Evolutionary conservation across 176 grass and related monocot genomes (phyloP).

Genomic region (Oryza australiensis): DNA sequence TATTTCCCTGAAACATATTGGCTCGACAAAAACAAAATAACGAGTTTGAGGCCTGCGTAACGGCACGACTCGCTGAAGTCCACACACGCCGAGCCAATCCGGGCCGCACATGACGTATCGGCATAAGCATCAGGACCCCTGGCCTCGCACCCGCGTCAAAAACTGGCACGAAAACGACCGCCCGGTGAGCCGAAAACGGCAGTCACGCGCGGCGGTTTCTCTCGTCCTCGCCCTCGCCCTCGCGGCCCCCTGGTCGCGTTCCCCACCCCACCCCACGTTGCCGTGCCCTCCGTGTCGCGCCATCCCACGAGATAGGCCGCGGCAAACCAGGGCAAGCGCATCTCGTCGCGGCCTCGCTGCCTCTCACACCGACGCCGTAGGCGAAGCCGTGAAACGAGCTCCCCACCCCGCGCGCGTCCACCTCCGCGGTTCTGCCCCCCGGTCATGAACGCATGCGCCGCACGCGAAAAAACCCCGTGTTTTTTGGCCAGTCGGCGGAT

Average conservation of each 20-base stretch:
- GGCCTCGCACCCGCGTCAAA: not conserved
- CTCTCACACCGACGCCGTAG: constrained; percentile 30
- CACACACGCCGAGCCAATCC: constrained; percentile 15
- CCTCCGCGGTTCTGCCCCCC: not conserved
- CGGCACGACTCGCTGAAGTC: constrained; percentile 26
- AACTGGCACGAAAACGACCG: constrained; percentile 31
- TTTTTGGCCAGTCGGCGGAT: not conserved
- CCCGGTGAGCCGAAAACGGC: not conserved
- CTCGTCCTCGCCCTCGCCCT: not conserved
- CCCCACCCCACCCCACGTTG: constrained; percentile 28
- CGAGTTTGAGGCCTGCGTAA: not conserved
- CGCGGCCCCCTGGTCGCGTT: not conserved
- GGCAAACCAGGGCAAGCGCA: not conserved
- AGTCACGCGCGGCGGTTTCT: not conserved
- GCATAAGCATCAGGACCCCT: not conserved
- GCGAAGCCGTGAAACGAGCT: not conserved
- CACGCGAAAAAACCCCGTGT: not conserved
- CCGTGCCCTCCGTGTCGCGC: constrained; percentile 41
- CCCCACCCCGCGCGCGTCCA: not conserved
- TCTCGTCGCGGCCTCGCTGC: not conserved
- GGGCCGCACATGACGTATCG: constrained; percentile 32
- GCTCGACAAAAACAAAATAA: not conserved
- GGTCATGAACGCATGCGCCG: not conserved
- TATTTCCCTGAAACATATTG: not conserved
- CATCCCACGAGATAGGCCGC: constrained; percentile 9